Conservation (phyloP, 495 filamentous ascomycete genomes). For the Xylaria telfairii region DNA sequence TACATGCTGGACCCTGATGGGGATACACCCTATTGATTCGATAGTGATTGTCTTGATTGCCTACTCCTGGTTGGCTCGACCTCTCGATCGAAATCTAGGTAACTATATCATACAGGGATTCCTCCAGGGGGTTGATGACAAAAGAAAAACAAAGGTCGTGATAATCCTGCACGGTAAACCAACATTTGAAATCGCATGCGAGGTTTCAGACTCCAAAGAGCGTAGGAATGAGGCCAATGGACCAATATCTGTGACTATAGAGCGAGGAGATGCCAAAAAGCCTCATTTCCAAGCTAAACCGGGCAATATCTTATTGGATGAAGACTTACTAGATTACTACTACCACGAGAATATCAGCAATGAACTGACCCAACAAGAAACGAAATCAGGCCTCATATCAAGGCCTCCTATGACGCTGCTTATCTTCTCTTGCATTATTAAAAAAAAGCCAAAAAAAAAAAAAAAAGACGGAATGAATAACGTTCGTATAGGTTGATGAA, state of each 20-base stretch:
- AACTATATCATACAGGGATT: neutral
- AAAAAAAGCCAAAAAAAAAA: too few relatives aligned
- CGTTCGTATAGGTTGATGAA: neutral
- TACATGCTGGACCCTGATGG: neutral
- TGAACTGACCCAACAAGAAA: neutral
- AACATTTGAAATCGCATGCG: neutral
- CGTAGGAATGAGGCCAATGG: neutral
- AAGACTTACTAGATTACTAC: neutral
- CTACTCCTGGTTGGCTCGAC: neutral
- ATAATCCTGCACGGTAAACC: slow-evolving; percentile 3
- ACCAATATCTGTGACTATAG: neutral
- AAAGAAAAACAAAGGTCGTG: slow-evolving; percentile 10
- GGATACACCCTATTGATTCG: neutral
- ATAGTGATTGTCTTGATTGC: neutral
- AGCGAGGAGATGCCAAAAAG: neutral
- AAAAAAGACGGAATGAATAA: neutral
- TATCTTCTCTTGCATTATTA: too few relatives aligned
- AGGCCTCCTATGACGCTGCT: neutral
- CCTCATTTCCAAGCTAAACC: neutral
- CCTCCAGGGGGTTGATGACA: neutral
- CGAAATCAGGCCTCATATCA: neutral
- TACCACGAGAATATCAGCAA: neutral
- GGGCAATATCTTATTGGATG: neutral
- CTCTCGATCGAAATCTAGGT: neutral
- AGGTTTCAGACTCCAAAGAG: neutral